Evolutionary conservation across 257 asterid species (phyloP), one percentile per base, ranked within the genome.

Genomic region (Jasminum sambac): DNA sequence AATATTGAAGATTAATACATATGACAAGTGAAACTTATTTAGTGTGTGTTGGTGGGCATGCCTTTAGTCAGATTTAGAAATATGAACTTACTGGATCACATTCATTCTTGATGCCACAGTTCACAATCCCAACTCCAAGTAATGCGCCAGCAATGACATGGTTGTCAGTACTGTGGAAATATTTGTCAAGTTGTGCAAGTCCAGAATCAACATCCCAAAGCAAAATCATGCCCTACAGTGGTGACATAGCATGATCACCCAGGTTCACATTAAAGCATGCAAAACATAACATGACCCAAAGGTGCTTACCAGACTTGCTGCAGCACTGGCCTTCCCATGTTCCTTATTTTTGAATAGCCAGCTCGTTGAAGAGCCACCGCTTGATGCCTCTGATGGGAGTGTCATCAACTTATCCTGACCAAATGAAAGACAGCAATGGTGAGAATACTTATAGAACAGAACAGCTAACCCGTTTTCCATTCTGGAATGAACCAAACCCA

Each of bases 181-280:
- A 94, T 79, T 88, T 94, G 82, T 94, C 99, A 66, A 94, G 84
- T 84, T 94, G 98, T 39, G 99, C 85, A 63, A 94, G 98, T 38
- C 99, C 99, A 63, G 93, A 79, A 72, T 94, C 99, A 65, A 94
- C 91, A 63, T 94, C 98, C 99, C 99, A 94, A 67, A 91, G 96
- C 79, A 85, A 73, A 77, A 94, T 89, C 99, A 94, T 94, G 59
- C 99, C 99, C 97, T 93, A 68, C 70, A 75, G 43, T 19, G 24
- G 21, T 42, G 25, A 63, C 39, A 77, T 72, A 76, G 70, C 71
- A 67, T 21, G 37, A 73, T 72, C 34, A 78, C 61, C 63, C 16
- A 40, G 17, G 52, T 26, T 63, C 26, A 63, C 7, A 19, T 23
- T 21, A 57, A 46, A 59, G 38, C 21, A 61, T 8, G 50, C 17